Conservation (phyloP, 495 filamentous ascomycete species). For the Xylaria flabelliformis region DNA sequence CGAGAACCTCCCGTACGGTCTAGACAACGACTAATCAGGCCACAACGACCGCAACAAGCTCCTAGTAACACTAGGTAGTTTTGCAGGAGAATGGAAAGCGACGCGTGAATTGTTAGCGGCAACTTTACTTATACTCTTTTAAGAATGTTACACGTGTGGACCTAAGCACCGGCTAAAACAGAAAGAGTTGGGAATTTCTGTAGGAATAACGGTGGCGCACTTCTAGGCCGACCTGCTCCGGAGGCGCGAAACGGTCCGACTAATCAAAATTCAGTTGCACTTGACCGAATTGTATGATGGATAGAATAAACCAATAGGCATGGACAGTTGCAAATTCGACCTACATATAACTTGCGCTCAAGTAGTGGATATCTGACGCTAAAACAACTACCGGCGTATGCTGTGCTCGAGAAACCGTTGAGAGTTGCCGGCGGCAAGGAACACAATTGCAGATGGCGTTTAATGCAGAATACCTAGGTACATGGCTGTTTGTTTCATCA, state of each 20-base stretch:
- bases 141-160: not conserved
- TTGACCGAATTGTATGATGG: not conserved
- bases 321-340: not conserved
- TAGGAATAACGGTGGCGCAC: not conserved
- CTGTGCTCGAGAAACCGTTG: conserved; percentile 2
- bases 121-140: not conserved
- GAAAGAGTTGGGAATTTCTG: conserved; percentile 5
- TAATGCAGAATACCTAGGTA: not conserved
- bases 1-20: not conserved
- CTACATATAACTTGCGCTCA: not conserved
- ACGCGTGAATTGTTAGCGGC: not conserved
- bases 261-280: conserved; percentile 5
- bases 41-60: not conserved
- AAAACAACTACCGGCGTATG: conserved; percentile 24
- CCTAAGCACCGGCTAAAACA: conserved; percentile 2
- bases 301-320: conserved; percentile 4
- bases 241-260: conserved; percentile 10
- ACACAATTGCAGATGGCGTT: not conserved
- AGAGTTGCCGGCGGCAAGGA: conserved; percentile 11
- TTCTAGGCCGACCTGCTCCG: not conserved
- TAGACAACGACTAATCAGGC: conserved; percentile 12
- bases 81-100: not conserved
- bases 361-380: conserved; percentile 16
- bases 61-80: not conserved
- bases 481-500: not conserved